Evolutionary conservation across 2,329 filamentous ascomycete genomes (phyloP).

Genomic region (Ceratocystis smalleyi): DNA sequence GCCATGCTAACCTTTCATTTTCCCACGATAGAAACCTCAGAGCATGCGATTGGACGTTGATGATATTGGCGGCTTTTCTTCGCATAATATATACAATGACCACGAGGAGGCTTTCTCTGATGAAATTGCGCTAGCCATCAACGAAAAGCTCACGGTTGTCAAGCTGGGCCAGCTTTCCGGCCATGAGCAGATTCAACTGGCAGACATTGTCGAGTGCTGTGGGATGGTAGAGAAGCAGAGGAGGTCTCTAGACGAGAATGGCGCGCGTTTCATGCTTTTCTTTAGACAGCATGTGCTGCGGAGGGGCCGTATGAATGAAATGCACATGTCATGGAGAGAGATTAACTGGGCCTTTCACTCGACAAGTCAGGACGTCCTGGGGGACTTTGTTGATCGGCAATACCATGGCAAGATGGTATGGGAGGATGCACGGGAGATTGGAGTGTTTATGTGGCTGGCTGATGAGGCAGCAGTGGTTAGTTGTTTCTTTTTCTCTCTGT

Average conservation of each 20-base stretch:
- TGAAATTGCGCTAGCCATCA: slow-evolving; percentile 51
- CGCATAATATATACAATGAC: not conserved
- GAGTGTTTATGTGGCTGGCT: slow-evolving; percentile 88
- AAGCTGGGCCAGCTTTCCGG: slow-evolving; percentile 67
- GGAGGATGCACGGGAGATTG: slow-evolving; percentile 71
- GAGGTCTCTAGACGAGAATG: slow-evolving; percentile 80
- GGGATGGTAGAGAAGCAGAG: slow-evolving; percentile 74
- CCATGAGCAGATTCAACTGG: slow-evolving; percentile 72
- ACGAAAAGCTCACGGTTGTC: slow-evolving; percentile 59
- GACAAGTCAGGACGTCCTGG: slow-evolving; percentile 72
- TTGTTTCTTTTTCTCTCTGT: slow-evolving; percentile 8
- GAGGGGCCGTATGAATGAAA: slow-evolving; percentile 46
- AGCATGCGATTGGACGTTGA: slow-evolving; percentile 8
- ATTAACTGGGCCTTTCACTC: slow-evolving; percentile 79
- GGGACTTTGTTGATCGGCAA: slow-evolving; percentile 66
- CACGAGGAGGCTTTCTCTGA: slow-evolving; percentile 51
- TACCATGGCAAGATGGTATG: slow-evolving; percentile 68
- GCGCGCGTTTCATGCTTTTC: slow-evolving; percentile 72
- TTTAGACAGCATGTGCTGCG: slow-evolving; percentile 67
- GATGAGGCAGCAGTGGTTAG: slow-evolving; percentile 62
- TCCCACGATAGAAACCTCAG: not conserved
- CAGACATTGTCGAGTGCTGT: slow-evolving; percentile 71
- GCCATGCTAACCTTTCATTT: not conserved
- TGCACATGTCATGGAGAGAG: slow-evolving; percentile 59
- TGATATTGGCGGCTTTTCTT: slow-evolving; percentile 10